Conservation (phyloP, 140 eudicot species). For the Ambrosia hybrid region DNA sequence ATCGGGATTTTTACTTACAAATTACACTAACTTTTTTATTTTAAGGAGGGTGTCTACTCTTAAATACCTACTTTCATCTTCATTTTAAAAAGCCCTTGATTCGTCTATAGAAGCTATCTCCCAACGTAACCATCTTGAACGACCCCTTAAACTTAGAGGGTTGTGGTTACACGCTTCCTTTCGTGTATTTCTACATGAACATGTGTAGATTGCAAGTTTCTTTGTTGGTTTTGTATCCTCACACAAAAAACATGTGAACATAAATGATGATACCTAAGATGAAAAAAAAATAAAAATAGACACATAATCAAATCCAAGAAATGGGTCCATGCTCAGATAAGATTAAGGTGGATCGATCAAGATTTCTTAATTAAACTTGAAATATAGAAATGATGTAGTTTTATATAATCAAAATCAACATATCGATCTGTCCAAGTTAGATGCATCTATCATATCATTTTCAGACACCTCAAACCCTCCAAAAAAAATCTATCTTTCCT, state of each 20-base stretch:
- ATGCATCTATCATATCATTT: slow-evolving; percentile 26
- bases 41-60: no score
- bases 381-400: neutral
- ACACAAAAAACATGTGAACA: slow-evolving; percentile 36
- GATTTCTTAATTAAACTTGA: neutral
- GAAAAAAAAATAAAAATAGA: slow-evolving; percentile 15
- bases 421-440: slow-evolving; percentile 11
- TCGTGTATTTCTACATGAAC: neutral
- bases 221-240: slow-evolving; percentile 28
- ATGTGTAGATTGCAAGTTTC: slow-evolving; percentile 16
- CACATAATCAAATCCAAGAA: slow-evolving; percentile 16
- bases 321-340: neutral
- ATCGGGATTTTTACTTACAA: no score
- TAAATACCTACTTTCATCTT: no score
- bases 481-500: slow-evolving; percentile 20
- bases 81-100: no score
- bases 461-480: slow-evolving; percentile 3
- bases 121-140: no score
- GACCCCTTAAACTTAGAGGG: no score
- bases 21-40: no score
- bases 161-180: no score
- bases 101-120: neutral
- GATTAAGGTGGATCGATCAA: neutral
- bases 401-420: slow-evolving; percentile 3
- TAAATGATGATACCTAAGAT: slow-evolving; percentile 37